Evolutionary conservation across 768 basidiomycete genomes (phyloP), one percentile per base, ranked within the genome.

Genomic region (Leccinum sublutescens): DNA sequence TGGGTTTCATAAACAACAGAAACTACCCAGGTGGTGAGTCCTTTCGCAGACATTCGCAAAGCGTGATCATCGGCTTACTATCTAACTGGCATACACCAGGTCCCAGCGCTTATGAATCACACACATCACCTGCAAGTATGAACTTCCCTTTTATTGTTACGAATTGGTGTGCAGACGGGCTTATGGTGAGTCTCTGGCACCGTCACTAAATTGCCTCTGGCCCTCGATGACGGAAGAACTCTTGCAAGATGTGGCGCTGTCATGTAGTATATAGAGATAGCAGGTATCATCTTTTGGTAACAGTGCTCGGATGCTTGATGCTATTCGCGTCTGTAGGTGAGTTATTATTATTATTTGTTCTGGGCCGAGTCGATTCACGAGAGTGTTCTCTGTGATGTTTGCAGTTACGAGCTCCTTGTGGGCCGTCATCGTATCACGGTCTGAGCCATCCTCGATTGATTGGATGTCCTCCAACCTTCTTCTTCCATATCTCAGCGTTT

Each of bases 391-490:
- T 11, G 21, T 14, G 40, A 4, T 11, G 7, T 52, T 38, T 19
- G 17, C 54, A 73, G 72, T 68, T 40, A 71, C 65, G 7, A 73
- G 73, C 49, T 59, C 56, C 12, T 62, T 74, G 19, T 73, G 71
- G 71, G 51, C 74, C 43, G 29, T 66, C 54, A 68, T 66, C 11
- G 64, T 74, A 5, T 70, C 71, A 8, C 33, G 51, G 43, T 73
- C 71, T 47, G 62, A n/a, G 12, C 62, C 57, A 52, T 58, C 64
- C 1, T 40, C 43, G 12, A 62, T 1, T 2, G 61, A 62, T 12
- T 69, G 70, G 71, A 73, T 73, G 71, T 71, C 73, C 17, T 69
- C 75, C 36, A 56, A 31, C 50, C 67, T 68, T 23, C 71, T 73
- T n/a, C 31, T 33, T 33, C 31, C 31, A 33, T 33, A 11, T 33